These are phyloP conservation scores for Cladophialophora yegresii DNA, from an alignment of 2,329 filamentous ascomycete genomes.

Conservation along the genomic window DNA sequence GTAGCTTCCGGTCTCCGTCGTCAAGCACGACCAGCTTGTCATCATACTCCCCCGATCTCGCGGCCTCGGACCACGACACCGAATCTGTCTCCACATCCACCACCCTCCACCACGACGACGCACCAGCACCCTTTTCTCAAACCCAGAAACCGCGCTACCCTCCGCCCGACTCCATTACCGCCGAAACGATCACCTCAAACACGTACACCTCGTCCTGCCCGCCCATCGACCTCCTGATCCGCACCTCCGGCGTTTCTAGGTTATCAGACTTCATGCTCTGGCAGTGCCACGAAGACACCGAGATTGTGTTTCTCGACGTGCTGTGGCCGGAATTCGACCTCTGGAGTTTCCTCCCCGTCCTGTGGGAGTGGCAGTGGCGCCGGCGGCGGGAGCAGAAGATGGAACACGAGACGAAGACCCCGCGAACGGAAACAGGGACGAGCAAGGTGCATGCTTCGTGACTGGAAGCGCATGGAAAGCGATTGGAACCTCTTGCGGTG, in stretches of 20 bases:
- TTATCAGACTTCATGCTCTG: constrained; percentile 98
- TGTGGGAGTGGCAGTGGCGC: constrained; percentile 83
- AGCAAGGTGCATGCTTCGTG: constrained; percentile 5
- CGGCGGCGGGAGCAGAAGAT: constrained; percentile 40
- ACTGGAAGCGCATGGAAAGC: not conserved
- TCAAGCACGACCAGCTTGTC: constrained; percentile 36
- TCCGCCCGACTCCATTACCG: constrained; percentile 87
- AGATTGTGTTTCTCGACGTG: constrained; percentile 88
- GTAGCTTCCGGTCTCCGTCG: constrained; percentile 28
- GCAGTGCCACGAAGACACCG: constrained; percentile 92
- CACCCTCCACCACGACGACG: constrained; percentile 24
- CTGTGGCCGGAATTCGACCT: constrained; percentile 96
- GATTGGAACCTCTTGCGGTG: not conserved
- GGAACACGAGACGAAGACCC: constrained; percentile 5
- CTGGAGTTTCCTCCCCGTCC: constrained; percentile 86
- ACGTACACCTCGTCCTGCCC: constrained; percentile 86
- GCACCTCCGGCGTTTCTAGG: constrained; percentile 89
- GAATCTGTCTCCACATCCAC: constrained; percentile 27
- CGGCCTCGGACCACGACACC: constrained; percentile 24
- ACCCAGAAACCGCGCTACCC: constrained; percentile 49
- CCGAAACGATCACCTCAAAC: constrained; percentile 77
- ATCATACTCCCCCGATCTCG: constrained; percentile 28
- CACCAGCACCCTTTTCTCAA: constrained; percentile 1
- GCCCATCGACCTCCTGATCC: constrained; percentile 84
- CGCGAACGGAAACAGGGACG: not conserved